A percentile compares a stretch with the other conserved stretches of the same genome.
phyloP scores from a whole-genome alignment of 2,329 filamentous ascomycete species.

The Fusarium foetens region DNA sequence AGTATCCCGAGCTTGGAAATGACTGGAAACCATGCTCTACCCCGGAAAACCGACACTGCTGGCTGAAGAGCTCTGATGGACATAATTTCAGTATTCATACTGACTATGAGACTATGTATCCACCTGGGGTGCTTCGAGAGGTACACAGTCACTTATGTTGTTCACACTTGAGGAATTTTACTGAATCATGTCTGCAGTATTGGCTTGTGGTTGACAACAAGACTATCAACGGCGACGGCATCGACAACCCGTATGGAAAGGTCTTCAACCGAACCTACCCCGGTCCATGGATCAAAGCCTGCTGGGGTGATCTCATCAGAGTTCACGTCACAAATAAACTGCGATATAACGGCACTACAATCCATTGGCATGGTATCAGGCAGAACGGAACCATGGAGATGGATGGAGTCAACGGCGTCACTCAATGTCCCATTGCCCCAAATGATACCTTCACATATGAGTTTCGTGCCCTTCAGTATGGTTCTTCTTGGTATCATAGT shows the following conservation, averaged over 20 bases:
- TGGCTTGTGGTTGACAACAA: background rate
- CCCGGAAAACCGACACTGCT: background rate
- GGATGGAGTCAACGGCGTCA: background rate
- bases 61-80: background rate
- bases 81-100: conserved; percentile 5
- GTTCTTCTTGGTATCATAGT: conserved; percentile 33
- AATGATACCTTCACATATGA: conserved; percentile 11
- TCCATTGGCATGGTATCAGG: background rate
- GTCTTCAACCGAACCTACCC: conserved; percentile 1
- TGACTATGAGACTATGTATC: conserved; percentile 9
- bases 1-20: conserved; percentile 2
- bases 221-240: conserved; percentile 6
- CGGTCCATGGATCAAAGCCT: background rate
- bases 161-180: too few relatives aligned
- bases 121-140: conserved; percentile 5
- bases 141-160: background rate
- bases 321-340: background rate
- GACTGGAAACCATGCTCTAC: conserved; percentile 7
- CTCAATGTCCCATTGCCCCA: background rate
- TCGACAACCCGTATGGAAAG: conserved; percentile 4
- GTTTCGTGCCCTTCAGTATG: conserved; percentile 28
- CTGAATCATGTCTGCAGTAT: background rate
- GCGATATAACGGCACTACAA: background rate
- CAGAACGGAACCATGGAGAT: background rate
- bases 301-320: background rate